These are phyloP conservation scores for Punica granatum DNA, from an alignment of 345 rosid genomes.

Conservation along the genomic window DNA sequence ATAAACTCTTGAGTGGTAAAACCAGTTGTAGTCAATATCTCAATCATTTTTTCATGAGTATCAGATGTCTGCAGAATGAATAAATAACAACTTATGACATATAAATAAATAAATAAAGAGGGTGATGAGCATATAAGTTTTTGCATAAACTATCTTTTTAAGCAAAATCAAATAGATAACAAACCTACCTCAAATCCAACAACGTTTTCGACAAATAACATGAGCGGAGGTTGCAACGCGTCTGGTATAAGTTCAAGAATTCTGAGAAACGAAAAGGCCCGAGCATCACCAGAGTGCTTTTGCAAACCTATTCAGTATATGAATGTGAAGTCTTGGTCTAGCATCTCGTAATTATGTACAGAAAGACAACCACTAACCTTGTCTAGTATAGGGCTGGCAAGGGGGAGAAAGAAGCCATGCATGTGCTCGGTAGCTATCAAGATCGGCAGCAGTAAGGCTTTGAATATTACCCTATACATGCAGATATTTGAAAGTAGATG, in stretches of 20 bases:
- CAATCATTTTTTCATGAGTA: slow-evolving; percentile 64
- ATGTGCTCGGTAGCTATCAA: slow-evolving; percentile 59
- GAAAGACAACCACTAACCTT: slow-evolving; percentile 39
- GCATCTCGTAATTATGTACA: not conserved
- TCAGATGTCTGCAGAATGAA: slow-evolving; percentile 59
- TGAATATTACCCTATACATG: slow-evolving; percentile 74
- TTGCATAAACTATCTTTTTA: not conserved
- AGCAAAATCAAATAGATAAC: slow-evolving; percentile 2
- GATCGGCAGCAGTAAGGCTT: slow-evolving; percentile 63
- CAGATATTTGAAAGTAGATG: not conserved
- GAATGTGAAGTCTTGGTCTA: slow-evolving; percentile 14
- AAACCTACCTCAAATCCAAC: slow-evolving; percentile 80
- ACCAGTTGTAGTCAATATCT: slow-evolving; percentile 41
- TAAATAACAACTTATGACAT: not conserved
- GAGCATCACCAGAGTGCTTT: slow-evolving; percentile 90
- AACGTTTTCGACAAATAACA: slow-evolving; percentile 77
- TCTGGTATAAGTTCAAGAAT: slow-evolving; percentile 84
- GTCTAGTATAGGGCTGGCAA: slow-evolving; percentile 95
- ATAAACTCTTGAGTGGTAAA: slow-evolving; percentile 73
- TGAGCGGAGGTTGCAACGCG: slow-evolving; percentile 44
- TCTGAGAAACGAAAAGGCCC: slow-evolving; percentile 78
- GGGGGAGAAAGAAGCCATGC: slow-evolving; percentile 99
- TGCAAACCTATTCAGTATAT: slow-evolving; percentile 55
- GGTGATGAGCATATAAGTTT: not conserved
- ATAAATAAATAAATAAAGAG: not conserved